Evolutionary conservation across 345 rosid species (phyloP).

Genomic region (Salix udensis): DNA sequence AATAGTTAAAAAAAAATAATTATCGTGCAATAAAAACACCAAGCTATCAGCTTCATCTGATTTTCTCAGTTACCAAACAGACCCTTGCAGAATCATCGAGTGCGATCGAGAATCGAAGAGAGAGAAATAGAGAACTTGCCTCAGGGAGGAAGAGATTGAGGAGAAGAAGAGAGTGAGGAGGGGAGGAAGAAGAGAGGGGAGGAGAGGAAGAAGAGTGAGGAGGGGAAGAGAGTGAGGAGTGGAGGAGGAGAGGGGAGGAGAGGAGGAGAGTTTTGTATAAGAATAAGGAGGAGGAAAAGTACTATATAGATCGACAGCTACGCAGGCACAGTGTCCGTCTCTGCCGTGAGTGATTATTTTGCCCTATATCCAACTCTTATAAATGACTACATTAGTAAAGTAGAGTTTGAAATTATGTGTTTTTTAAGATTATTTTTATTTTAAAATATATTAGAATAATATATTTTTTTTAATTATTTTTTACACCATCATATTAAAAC

Average conservation of each 20-base stretch:
- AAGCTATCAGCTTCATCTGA: neutral
- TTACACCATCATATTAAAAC: too few relatives aligned
- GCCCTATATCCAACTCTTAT: slow-evolving; percentile 3
- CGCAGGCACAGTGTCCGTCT: neutral
- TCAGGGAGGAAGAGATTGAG: neutral
- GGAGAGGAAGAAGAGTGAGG: neutral
- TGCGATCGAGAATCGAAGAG: neutral
- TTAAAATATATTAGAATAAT: too few relatives aligned
- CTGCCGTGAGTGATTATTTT: neutral
- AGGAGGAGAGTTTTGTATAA: too few relatives aligned
- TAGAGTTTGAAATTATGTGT: too few relatives aligned
- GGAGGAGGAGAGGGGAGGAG: neutral
- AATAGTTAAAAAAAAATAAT: neutral
- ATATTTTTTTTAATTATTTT: too few relatives aligned
- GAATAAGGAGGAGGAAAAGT: neutral
- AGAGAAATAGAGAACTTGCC: slow-evolving; percentile 12
- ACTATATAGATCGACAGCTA: slow-evolving; percentile 4
- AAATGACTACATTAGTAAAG: too few relatives aligned
- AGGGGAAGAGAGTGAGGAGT: neutral
- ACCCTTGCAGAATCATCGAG: neutral
- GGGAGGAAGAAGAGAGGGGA: too few relatives aligned
- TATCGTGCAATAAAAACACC: neutral
- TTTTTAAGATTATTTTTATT: too few relatives aligned
- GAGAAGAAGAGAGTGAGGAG: neutral
- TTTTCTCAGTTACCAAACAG: neutral